Base-by-base conservation (phyloP, 2,329 filamentous ascomycete genomes). In the Phyllosticta citribraziliensis region DNA sequence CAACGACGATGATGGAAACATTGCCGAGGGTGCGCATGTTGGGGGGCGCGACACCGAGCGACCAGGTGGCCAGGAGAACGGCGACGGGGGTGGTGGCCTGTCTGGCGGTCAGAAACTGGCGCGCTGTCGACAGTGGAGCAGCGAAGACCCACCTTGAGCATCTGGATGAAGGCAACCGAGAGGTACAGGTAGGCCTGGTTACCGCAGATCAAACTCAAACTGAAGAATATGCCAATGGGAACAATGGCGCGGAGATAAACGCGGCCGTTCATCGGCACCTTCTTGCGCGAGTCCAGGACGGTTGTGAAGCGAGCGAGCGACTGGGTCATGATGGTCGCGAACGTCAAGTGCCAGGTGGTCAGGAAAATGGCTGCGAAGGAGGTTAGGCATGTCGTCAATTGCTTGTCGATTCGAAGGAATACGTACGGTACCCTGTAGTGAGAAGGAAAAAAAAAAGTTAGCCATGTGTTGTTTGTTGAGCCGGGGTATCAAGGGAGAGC, bases 111-210 rank as follows among this genome's bases (percentile, higher is more conserved):
- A 60, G 58, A 33, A 53, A 56, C 40, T 56, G 35, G 58, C 50
- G 58, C 30, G 58, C 55, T 60, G 58, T 60, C 58, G 52, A 53
- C 8, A 54, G 52, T 60, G 58, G 58, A 60, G 58, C 40, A 55
- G 40, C 1, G n/a, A n/a, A 2, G 17, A 67, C 73, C 47, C 67
- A 91, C 88, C 88, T 97, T 97, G 75, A 97, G 86, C 93, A 97
- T 97, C 82, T 97, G 93, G 71, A 97, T 97, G 76, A 97, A 97
- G 63, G 93, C 89, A 63, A 97, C 93, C 67, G 88, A 94, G 64
- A 97, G 84, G 77, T 97, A 96, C 60, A 97, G 84, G 74, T 97
- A 97, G 68, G 93, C 91, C 77, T 96, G 78, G 80, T 97, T 97
- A 72, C 92, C 91, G 77, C 91, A 97, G 73, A 97, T 97, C 80